Conservation (phyloP, 345 rosid species). For the Lagerstroemia speciosa region DNA sequence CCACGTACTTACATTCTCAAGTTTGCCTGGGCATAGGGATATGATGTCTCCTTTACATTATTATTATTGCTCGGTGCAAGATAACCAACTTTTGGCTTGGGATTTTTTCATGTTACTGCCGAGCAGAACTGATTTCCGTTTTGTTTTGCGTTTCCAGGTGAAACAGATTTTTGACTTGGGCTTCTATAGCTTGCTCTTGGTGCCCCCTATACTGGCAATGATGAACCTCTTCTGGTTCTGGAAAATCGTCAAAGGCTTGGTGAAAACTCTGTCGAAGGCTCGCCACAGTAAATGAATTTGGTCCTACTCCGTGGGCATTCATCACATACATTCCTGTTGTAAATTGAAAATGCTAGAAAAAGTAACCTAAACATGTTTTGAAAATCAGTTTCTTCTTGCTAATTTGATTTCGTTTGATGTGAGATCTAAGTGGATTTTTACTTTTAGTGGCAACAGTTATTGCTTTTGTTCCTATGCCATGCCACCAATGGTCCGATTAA, state of each 20-base stretch:
- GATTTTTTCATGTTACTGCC: no score
- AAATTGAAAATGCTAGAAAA: neutral
- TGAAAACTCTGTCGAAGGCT: slow-evolving; percentile 54
- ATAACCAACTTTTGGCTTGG: no score
- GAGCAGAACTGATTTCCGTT: neutral
- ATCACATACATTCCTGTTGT: neutral
- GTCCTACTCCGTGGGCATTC: neutral
- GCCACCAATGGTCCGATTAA: no score
- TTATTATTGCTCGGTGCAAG: no score
- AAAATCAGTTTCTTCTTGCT: neutral
- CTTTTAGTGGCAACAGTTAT: no score
- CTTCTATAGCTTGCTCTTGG: slow-evolving; percentile 52
- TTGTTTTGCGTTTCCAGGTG: slow-evolving; percentile 32
- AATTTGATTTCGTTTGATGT: neutral
- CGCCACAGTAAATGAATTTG: slow-evolving; percentile 34
- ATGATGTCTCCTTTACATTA: neutral
- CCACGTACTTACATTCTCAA: neutral
- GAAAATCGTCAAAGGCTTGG: slow-evolving; percentile 68
- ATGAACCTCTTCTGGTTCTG: slow-evolving; percentile 76
- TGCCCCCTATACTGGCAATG: slow-evolving; percentile 32
- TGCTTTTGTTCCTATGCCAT: no score
- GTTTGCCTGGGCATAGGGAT: neutral
- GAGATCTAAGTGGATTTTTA: neutral
- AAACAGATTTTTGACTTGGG: slow-evolving; percentile 57
- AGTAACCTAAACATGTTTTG: neutral